Percentiles rank a stretch among this genome's conserved stretches.
Evolutionary conservation across 176 grass and related monocot genomes (phyloP).

Genomic region (Zea mays): Zm-B73-REFERENCE-NAM-5.0 NC_050096.1:204185501-204186000

Average conservation of each 20-base stretch:
- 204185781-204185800: slow-evolving; percentile 50
- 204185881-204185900: slow-evolving; percentile 62
- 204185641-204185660: slow-evolving; percentile 45
- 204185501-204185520: neutral
- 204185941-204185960: slow-evolving; percentile 59
- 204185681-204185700: slow-evolving; percentile 49
- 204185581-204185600: neutral
- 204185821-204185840: slow-evolving; percentile 59
- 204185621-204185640: no score
- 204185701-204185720: slow-evolving; percentile 61
- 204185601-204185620: neutral
- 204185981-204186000: slow-evolving; percentile 68
- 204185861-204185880: slow-evolving; percentile 14
- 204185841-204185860: neutral
- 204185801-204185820: slow-evolving; percentile 41
- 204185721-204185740: slow-evolving; percentile 12
- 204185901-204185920: slow-evolving; percentile 42
- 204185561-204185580: neutral
- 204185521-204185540: neutral
- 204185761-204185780: slow-evolving; percentile 47
- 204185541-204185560: neutral
- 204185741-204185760: slow-evolving; percentile 47
- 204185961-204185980: slow-evolving; percentile 29
- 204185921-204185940: slow-evolving; percentile 41
- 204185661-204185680: slow-evolving; percentile 52